phyloP scores from a whole-genome alignment of 176 grass and related monocot genomes.

The Triticum dicoccoides region DNA sequence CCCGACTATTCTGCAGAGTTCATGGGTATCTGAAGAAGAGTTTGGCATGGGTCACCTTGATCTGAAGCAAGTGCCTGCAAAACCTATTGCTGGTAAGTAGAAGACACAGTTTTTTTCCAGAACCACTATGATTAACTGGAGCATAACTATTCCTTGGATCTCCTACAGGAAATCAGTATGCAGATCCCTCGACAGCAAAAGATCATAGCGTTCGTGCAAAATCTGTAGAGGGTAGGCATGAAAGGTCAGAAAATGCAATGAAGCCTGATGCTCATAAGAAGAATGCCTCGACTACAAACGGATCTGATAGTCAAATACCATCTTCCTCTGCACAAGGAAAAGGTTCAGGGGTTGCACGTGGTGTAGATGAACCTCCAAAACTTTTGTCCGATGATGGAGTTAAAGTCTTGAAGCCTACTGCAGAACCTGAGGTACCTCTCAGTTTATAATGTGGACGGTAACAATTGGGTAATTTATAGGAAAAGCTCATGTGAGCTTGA shows the following conservation, averaged over 20 bases:
- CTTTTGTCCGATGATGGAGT: conserved; percentile 51
- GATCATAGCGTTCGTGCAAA: conserved; percentile 55
- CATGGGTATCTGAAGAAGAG: conserved; percentile 98
- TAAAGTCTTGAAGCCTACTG: conserved; percentile 56
- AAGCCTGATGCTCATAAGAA: conserved; percentile 68
- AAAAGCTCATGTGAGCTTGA: neutral
- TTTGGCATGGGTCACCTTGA: conserved; percentile 95
- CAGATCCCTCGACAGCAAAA: conserved; percentile 57
- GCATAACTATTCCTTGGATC: conserved; percentile 26
- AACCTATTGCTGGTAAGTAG: conserved; percentile 61
- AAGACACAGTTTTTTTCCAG: neutral
- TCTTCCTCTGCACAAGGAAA: conserved; percentile 50
- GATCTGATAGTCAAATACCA: conserved; percentile 46
- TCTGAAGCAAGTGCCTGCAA: conserved; percentile 62
- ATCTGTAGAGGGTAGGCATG: conserved; percentile 67
- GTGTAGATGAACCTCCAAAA: conserved; percentile 64
- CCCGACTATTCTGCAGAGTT: conserved; percentile 53
- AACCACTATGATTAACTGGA: neutral
- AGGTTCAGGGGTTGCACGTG: conserved; percentile 49
- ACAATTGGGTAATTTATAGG: neutral
- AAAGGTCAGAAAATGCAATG: conserved; percentile 62
- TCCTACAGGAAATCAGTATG: conserved; percentile 54
- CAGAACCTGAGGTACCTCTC: conserved; percentile 72
- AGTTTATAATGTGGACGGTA: neutral
- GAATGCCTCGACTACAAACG: conserved; percentile 48